Conservation (phyloP, 371 early-diverging fungal genomes). For the Actinomortierella ambigua region DNA sequence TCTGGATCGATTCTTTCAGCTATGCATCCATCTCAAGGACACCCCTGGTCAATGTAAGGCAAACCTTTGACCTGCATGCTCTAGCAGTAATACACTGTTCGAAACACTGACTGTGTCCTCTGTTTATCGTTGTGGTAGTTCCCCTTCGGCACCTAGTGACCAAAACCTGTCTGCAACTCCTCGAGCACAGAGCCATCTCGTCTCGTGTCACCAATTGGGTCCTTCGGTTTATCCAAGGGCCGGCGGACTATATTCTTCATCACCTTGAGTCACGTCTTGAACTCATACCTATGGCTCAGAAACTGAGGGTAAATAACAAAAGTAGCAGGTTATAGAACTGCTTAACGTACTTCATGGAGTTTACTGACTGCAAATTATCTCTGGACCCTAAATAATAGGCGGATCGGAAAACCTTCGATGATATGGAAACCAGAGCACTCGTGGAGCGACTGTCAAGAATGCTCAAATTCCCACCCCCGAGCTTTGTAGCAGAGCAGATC, state of each 20-base stretch:
- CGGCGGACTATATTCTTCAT: constrained; percentile 32
- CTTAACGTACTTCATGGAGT: neutral
- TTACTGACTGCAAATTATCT: neutral
- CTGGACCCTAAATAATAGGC: too few relatives aligned
- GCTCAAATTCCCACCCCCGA: too few relatives aligned
- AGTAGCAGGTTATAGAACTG: neutral
- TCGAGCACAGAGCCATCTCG: constrained; percentile 9
- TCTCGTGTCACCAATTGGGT: constrained; percentile 15
- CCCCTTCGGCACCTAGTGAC: constrained; percentile 23
- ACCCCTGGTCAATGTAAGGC: constrained; percentile 25
- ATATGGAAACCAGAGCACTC: too few relatives aligned
- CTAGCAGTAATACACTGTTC: too few relatives aligned
- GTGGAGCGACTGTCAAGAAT: too few relatives aligned
- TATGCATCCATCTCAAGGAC: constrained; percentile 32
- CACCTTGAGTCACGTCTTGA: constrained; percentile 26
- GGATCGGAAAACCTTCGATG: too few relatives aligned
- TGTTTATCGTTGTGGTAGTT: constrained; percentile 6
- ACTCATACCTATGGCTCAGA: constrained; percentile 10
- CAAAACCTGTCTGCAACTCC: constrained; percentile 15
- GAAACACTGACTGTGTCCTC: neutral
- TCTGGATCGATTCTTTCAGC: constrained; percentile 14
- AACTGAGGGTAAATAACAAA: too few relatives aligned
- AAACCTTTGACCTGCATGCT: too few relatives aligned
- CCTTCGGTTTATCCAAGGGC: constrained; percentile 24
- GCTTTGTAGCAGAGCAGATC: too few relatives aligned